Conservation (phyloP, 2,329 filamentous ascomycete species). For the Grosmannia penicillata region DNA sequence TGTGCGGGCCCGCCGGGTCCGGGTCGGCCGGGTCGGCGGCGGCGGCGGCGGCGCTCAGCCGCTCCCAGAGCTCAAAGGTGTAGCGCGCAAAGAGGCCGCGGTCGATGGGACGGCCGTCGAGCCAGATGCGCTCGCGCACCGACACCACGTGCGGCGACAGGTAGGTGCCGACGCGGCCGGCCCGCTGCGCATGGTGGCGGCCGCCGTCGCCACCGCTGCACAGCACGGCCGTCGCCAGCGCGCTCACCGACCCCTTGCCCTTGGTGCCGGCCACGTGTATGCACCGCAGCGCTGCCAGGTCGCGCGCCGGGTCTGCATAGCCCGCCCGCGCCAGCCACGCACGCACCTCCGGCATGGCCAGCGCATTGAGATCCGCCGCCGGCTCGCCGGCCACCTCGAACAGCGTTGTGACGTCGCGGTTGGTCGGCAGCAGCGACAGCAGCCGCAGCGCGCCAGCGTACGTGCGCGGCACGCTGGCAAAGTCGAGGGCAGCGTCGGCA, state of each 20-base stretch:
- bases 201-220: conserved; percentile 15
- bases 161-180: conserved; percentile 52
- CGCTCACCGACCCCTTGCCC: conserved; percentile 80
- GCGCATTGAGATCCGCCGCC: conserved; percentile 47
- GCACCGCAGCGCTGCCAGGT: conserved; percentile 29
- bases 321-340: conserved; percentile 64
- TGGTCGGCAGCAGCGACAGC: conserved; percentile 66
- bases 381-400: conserved; percentile 21
- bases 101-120: conserved; percentile 57
- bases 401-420: conserved; percentile 47
- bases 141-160: conserved; percentile 77
- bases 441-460: conserved; percentile 57
- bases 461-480: conserved; percentile 18
- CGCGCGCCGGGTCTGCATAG: conserved; percentile 36
- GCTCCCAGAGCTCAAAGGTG: conserved; percentile 77
- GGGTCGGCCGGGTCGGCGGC: conserved; percentile 22
- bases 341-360: conserved; percentile 68
- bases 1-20: conserved; percentile 36
- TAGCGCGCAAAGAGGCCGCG: conserved; percentile 57
- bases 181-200: conserved; percentile 2
- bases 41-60: conserved; percentile 25
- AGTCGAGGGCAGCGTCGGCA: too few species aligned
- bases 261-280: conserved; percentile 91
- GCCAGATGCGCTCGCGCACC: conserved; percentile 71
- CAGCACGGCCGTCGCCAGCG: conserved; percentile 72